A percentile compares a stretch with the other conserved stretches of the same genome.
Conservation (phyloP, 108 stramenopile species). For the Skeletonema marinoi region DNA sequence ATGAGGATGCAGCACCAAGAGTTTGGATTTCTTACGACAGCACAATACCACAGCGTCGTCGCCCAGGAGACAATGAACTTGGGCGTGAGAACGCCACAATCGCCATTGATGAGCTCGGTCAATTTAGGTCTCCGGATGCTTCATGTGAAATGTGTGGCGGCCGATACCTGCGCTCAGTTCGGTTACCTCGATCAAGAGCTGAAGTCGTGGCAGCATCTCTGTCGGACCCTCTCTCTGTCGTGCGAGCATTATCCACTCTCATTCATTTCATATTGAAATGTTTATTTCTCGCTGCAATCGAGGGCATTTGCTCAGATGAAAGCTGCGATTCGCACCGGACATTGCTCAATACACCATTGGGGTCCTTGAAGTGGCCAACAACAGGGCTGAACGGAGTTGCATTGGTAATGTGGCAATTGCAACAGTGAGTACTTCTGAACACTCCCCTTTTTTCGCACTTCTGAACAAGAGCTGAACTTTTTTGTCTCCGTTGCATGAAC, state of each 20-base stretch:
- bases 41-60: slow-evolving; percentile 4
- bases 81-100: background rate
- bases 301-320: slow-evolving; percentile 25
- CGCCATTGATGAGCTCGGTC: slow-evolving; percentile 11
- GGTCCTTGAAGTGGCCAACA: slow-evolving; percentile 28
- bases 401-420: slow-evolving; percentile 33
- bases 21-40: slow-evolving; percentile 44
- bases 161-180: slow-evolving; percentile 17
- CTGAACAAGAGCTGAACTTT: background rate
- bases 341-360: slow-evolving; percentile 9
- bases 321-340: slow-evolving; percentile 15
- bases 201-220: slow-evolving; percentile 26
- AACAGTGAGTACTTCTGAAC: slow-evolving; percentile 5
- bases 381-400: slow-evolving; percentile 31
- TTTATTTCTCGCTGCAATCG: slow-evolving; percentile 21
- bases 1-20: slow-evolving; percentile 12
- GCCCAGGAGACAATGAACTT: background rate
- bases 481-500: background rate
- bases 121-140: slow-evolving; percentile 13
- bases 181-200: slow-evolving; percentile 20
- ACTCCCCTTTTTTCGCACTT: background rate
- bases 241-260: slow-evolving; percentile 26
- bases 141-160: slow-evolving; percentile 22
- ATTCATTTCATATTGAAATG: slow-evolving; percentile 27
- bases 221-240: slow-evolving; percentile 21